Evolutionary conservation across 257 asterid genomes (phyloP), one percentile per base, ranked within the genome.

Genomic region (Plantago major): DNA sequence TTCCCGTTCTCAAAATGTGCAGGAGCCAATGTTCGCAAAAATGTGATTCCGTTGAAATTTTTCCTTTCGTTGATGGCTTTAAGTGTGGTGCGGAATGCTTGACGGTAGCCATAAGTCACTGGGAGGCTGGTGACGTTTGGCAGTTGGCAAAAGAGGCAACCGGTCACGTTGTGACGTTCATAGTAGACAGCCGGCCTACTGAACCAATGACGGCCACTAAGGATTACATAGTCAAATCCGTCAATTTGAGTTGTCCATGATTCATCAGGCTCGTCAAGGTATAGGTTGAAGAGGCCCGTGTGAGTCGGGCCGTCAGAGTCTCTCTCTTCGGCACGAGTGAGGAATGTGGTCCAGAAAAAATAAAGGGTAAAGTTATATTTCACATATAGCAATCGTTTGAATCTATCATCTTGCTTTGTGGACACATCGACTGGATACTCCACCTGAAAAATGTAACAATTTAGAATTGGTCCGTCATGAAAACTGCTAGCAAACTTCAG

Each of bases 401-500:
- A 82, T 38, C 73, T 67, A 4, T 82, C 84, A 46, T 73, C 80
- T 0, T 60, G 10, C 14, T 68, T 62, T 14, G 50, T 17, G 11
- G 84, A 82, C 46, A 65, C 79, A 40, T 79, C 82, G n/a, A 77
- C 30, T 0, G 89, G 86, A 60, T 70, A 79, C 62, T 79, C 89
- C 48, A 63, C 86, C 86, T 81, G 70, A 50, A 33, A 33, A 33
- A 33, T 33, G 8, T 22, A 22, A 22, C 26, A 22, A 22, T 1
- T 22, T 22, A 22, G 26, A 22, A 22, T 22, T 2, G 26, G 26
- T 22, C 26, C 2, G 26, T 22, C 26, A 22, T 22, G 26, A 22
- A 22, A 22, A 22, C 26, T 22, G 26, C 26, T 22, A 22, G 26
- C 26, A 22, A 22, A n/a, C n/a, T n/a, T n/a, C n/a, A 22, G 26